Base-by-base conservation (phyloP, 1,284 basidiomycete genomes). In the Malassezia cuniculi region DNA sequence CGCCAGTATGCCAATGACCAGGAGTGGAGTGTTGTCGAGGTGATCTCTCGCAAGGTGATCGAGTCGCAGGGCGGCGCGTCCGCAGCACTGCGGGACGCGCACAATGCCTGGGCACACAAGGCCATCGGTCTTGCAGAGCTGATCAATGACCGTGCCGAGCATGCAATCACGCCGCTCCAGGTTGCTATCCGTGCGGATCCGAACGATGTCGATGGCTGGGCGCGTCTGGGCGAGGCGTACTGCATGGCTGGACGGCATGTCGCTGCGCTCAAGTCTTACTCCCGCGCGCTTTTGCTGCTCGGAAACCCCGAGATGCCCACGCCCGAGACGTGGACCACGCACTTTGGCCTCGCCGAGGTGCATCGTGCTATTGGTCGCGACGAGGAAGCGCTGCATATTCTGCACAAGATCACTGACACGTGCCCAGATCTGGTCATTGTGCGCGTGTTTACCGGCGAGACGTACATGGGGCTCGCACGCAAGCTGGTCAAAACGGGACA, bases 91-190 rank as follows among this genome's bases (percentile, higher is more conserved):
- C 36, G 61, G 31, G 42, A 55, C 22, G 82, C 85, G 0, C 78
- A 78, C 28, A 89, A 70, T 56, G 77, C 81, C 3, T 99, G 93
- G 93, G 93, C 93, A 1, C 97, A 89, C 87, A 95, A 94, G 68
- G 90, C 93, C 8, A 72, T 93, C 19, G 93, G 93, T 1, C 78
- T 84, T 1, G 87, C 90, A 1, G 85, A 94, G 62, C 71, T 94
- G 70, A 35, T 78, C 50, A 78, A 79, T 39, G 76, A 76, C 40
- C 79, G 83, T 47, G 85, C 81, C 57, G 61, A 75, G 8, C 72
- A 77, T 28, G 86, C 90, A 3, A 85, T 90, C 30, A 75, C 80
- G 48, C 80, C 84, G 0, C 81, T 90, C 55, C 90, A 97, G 60
- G 75, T 89, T 14, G 82, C 85, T 0, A 73, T 97, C 3, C 77